A percentile compares a stretch with the other conserved stretches of the same genome.
Conservation (phyloP, 116 monocot species). For the Thalassia testudinum region DNA sequence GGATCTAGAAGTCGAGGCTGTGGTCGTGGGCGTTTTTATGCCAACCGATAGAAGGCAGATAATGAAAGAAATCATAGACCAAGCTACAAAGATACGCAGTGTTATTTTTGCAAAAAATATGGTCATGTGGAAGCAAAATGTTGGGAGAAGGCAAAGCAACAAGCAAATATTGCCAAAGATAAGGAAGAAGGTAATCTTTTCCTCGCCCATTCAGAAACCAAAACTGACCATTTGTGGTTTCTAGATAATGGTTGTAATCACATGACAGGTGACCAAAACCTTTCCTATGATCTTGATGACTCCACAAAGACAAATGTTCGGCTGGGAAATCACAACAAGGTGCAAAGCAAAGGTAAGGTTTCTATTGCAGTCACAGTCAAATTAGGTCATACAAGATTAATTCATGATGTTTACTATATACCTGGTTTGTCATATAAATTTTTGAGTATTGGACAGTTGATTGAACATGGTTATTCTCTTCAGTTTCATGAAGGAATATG, state of each 20-base stretch:
- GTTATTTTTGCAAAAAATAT: slow-evolving; percentile 11
- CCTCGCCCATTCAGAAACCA: not conserved
- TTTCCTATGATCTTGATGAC: slow-evolving; percentile 14
- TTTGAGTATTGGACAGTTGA: slow-evolving; percentile 10
- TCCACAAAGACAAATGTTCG: slow-evolving; percentile 1
- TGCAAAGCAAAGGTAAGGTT: slow-evolving; percentile 7
- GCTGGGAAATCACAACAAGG: slow-evolving; percentile 6
- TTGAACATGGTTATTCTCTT: slow-evolving; percentile 4
- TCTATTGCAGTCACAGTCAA: slow-evolving; percentile 1
- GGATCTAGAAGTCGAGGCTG: not conserved
- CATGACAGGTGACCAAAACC: slow-evolving; percentile 5
- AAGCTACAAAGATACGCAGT: slow-evolving; percentile 1
- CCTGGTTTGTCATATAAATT: slow-evolving; percentile 6
- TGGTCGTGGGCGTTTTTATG: slow-evolving; percentile 1
- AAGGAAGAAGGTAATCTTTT: slow-evolving; percentile 10
- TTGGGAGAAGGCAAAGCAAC: slow-evolving; percentile 4
- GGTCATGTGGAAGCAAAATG: too few relatives aligned
- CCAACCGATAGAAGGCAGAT: not conserved
- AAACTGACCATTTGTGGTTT: too few relatives aligned
- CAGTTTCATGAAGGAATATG: slow-evolving; percentile 5
- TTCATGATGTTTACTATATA: slow-evolving; percentile 11
- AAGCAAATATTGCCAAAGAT: slow-evolving; percentile 8
- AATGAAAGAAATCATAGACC: not conserved
- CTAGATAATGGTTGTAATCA: too few relatives aligned
- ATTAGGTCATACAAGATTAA: slow-evolving; percentile 1